Base-by-base conservation (phyloP, 2,329 filamentous ascomycete genomes). In the Diaporthe australafricana region DNA sequence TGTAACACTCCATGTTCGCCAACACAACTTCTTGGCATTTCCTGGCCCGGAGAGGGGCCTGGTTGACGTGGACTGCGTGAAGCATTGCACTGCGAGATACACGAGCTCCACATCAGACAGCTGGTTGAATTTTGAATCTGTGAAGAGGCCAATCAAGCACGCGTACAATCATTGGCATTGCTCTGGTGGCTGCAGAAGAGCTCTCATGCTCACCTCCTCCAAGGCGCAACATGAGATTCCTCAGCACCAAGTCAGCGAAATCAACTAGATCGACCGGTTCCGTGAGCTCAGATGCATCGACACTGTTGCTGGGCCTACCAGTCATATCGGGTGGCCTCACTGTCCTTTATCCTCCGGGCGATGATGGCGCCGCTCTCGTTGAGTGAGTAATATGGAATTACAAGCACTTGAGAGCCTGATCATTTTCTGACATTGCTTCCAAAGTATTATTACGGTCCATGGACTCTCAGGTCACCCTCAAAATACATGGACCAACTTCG, bases 371-470 rank as follows among this genome's bases (percentile, higher is more conserved):
- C 8, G 38, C 66, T 27, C 38, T 68, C 9, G 66, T 68, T 38
- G 66, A 57, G 66, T 68, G 16, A 68, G 66, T 56, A 68, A 52
- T 56, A 12, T 32, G 12, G 25, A 6, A 17, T 45, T 25, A 3
- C 2, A 32, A 16, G 17, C 16, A n/a, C n/a, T n/a, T n/a, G n/a
- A n/a, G n/a, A n/a, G 25, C 9, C 53, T 48, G 14, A 2, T 2
- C 8, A 22, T 20, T 38, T 17, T 52, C 45, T 38, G 1, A 42
- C 27, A 20, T 45, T 30, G 12, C 27, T 42, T 6, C 22, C 6
- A 30, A 67, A 68, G 66, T n/a, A 68, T 68, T 14, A 35, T 68
- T 8, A 68, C 66, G 14, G 65, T 68, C 35, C 65, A 68, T 14
- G 50, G 50, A 11, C 48, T 68, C 6, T 68, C 65, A 5, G 65